These are phyloP conservation scores for Toxicodendron radicans DNA, from an alignment of 345 rosid species.

Conservation along the genomic window DNA sequence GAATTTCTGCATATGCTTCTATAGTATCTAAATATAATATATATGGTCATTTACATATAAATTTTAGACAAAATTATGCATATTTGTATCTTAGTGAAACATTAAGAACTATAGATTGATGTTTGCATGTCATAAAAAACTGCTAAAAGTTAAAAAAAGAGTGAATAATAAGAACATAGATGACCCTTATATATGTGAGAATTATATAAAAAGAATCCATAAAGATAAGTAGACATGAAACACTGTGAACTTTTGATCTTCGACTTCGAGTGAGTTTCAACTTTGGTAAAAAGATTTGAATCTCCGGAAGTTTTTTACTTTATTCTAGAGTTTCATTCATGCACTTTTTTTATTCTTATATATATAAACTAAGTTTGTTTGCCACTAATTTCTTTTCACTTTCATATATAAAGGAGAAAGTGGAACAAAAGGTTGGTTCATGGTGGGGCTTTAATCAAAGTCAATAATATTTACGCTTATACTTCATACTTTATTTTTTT, in stretches of 20 bases:
- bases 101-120: slow-evolving; percentile 14
- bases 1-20: neutral
- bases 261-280: slow-evolving; percentile 19
- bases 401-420: slow-evolving; percentile 15
- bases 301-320: slow-evolving; percentile 21
- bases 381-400: neutral
- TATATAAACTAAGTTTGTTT: slow-evolving; percentile 10
- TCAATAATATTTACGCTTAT: no score
- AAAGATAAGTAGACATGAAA: slow-evolving; percentile 22
- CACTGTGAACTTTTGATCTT: slow-evolving; percentile 29
- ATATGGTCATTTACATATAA: neutral
- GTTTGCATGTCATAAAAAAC: slow-evolving; percentile 24
- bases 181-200: neutral
- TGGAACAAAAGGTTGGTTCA: slow-evolving; percentile 24
- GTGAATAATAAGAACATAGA: neutral
- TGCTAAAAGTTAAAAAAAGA: neutral
- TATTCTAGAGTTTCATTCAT: slow-evolving; percentile 18
- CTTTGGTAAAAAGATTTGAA: slow-evolving; percentile 36
- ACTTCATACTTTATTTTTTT: no score
- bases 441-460: slow-evolving; percentile 23
- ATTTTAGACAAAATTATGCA: neutral
- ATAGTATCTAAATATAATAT: neutral
- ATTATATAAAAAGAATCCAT: slow-evolving; percentile 9
- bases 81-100: neutral
- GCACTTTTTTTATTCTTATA: neutral